phyloP scores from a whole-genome alignment of 192 early-diverging fungal genomes.

The Coemansia sp. region DNA sequence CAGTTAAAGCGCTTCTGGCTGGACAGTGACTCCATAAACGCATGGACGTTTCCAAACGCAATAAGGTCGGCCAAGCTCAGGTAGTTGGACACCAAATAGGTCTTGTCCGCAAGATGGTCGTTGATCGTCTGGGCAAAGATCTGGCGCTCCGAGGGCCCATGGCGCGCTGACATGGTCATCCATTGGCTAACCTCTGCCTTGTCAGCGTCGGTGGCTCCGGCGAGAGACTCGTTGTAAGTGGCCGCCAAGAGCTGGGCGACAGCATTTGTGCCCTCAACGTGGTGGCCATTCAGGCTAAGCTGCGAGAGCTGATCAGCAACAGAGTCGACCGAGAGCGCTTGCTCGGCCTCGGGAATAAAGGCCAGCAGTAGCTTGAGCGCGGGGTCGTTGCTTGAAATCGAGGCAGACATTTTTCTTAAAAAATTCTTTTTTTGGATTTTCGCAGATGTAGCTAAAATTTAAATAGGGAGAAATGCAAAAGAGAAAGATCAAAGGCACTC shows the following conservation, averaged over 20 bases:
- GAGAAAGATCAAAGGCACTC: not conserved
- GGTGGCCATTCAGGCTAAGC: constrained; percentile 39
- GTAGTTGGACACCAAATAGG: constrained; percentile 68
- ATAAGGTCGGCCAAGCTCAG: constrained; percentile 70
- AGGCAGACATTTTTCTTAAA: constrained; percentile 34
- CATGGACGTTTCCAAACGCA: constrained; percentile 67
- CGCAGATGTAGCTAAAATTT: not conserved
- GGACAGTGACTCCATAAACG: constrained; percentile 59
- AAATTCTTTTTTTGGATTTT: not conserved
- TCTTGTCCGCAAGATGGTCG: constrained; percentile 64
- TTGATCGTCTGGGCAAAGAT: constrained; percentile 59
- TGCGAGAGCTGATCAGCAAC: constrained; percentile 51
- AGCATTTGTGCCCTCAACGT: constrained; percentile 49
- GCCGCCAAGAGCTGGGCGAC: constrained; percentile 42
- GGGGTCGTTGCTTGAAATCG: constrained; percentile 41
- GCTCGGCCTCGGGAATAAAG: constrained; percentile 36
- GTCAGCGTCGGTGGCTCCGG: constrained; percentile 40
- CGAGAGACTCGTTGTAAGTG: constrained; percentile 45
- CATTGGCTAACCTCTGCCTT: constrained; percentile 57
- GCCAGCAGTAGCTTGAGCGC: constrained; percentile 51
- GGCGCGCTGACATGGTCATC: constrained; percentile 57
- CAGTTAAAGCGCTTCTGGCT: constrained; percentile 62
- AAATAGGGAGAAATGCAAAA: not conserved
- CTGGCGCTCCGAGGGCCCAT: constrained; percentile 49
- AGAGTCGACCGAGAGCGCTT: constrained; percentile 29